Percentiles rank a stretch among this genome's conserved stretches.
These are phyloP conservation scores for Fusarium sp. DNA, from an alignment of 2,329 filamentous ascomycete genomes.

Conservation along the genomic window DNA sequence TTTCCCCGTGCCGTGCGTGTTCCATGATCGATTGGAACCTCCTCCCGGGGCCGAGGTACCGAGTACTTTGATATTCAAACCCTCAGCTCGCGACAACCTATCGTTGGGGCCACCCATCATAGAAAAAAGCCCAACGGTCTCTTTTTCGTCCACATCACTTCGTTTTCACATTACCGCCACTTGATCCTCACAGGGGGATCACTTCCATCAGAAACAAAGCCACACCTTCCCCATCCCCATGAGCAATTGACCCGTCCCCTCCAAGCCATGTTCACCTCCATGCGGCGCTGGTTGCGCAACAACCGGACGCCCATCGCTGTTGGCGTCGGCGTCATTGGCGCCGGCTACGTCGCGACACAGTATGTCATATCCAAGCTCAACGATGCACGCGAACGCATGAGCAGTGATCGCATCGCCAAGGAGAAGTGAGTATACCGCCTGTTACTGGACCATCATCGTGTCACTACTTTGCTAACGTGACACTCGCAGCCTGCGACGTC, in stretches of 20 bases:
- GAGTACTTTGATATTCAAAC: neutral
- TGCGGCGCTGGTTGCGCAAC: conserved; percentile 90
- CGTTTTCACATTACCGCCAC: neutral
- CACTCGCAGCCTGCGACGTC: conserved; percentile 80
- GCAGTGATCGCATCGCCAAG: conserved; percentile 92
- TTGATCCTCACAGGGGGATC: neutral
- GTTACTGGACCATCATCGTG: neutral
- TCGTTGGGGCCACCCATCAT: neutral
- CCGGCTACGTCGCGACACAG: conserved; percentile 90
- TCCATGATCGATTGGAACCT: conserved; percentile 8
- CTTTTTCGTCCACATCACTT: conserved; percentile 16
- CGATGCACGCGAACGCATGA: conserved; percentile 95
- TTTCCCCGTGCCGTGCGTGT: neutral
- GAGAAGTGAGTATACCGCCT: conserved; percentile 79
- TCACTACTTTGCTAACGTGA: conserved; percentile 1
- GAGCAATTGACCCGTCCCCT: conserved; percentile 30
- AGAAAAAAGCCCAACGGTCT: neutral
- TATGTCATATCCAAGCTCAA: conserved; percentile 93
- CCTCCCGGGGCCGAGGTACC: conserved; percentile 18
- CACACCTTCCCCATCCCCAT: conserved; percentile 16
- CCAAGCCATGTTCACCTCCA: conserved; percentile 72
- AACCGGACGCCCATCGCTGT: conserved; percentile 92
- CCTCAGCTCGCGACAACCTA: neutral
- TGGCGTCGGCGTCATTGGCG: conserved; percentile 87
- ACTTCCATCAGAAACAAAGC: neutral